Conservation (phyloP, 106 monocot genomes). For the Dactylorhiza incarnata region DNA sequence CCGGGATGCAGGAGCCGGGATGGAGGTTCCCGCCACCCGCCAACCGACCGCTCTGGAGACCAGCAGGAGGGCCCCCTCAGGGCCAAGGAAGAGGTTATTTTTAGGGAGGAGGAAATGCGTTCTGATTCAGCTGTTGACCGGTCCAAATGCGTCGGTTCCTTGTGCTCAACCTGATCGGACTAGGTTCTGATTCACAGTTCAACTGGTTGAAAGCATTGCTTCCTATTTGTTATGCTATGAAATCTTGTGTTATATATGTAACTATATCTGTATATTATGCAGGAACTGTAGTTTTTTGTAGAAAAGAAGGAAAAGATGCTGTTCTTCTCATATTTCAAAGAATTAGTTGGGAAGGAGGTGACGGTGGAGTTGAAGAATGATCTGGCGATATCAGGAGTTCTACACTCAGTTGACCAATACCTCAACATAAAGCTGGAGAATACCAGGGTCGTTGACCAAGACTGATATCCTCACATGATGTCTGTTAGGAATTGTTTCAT, state of each 20-base stretch:
- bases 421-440: conserved; percentile 99
- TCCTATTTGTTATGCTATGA: background rate
- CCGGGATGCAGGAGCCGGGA: too few relatives aligned
- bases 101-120: too few relatives aligned
- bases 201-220: conserved; percentile 1
- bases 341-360: conserved; percentile 96
- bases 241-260: background rate
- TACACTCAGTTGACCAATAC: conserved; percentile 96
- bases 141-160: too few relatives aligned
- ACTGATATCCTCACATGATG: conserved; percentile 93
- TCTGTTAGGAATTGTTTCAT: conserved; percentile 96
- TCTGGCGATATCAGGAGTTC: conserved; percentile 77
- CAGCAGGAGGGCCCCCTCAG: too few relatives aligned
- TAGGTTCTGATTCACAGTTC: background rate
- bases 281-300: background rate
- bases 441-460: conserved; percentile 87
- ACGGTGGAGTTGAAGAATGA: conserved; percentile 99
- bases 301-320: conserved; percentile 18
- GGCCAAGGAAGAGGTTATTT: too few relatives aligned
- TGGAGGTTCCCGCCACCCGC: too few relatives aligned
- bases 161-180: conserved; percentile 9
- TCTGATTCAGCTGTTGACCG: too few relatives aligned
- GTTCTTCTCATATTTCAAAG: conserved; percentile 99
- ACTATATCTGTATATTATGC: background rate
- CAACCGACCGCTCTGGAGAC: too few relatives aligned